phyloP scores from a whole-genome alignment of 495 filamentous ascomycete genomes.

The Trichoderma reesei region DNA sequence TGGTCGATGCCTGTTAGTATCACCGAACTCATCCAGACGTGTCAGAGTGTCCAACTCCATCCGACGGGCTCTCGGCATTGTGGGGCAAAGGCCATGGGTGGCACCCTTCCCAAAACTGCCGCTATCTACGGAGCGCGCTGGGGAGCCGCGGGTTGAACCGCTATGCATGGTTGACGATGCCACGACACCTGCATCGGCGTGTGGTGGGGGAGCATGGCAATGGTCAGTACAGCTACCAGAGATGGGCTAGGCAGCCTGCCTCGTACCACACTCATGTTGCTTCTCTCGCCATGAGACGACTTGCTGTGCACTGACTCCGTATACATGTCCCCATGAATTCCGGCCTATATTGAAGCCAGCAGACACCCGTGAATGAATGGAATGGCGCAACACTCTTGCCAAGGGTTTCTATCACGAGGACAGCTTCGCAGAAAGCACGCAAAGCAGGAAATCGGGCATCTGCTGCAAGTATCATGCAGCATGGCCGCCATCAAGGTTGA shows the following conservation, averaged over 20 bases:
- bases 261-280: not conserved
- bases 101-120: not conserved
- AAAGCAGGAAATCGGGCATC: not conserved
- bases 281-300: no score
- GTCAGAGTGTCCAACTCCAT: not conserved
- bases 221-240: not conserved
- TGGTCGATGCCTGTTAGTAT: no score
- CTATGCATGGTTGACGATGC: constrained; percentile 8
- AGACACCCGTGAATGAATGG: not conserved
- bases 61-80: not conserved
- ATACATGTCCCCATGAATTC: not conserved
- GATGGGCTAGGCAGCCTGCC: not conserved
- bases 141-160: constrained; percentile 6
- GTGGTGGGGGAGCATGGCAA: not conserved
- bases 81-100: not conserved
- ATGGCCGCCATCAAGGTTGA: not conserved
- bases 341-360: not conserved
- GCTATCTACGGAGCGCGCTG: constrained; percentile 7
- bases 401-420: not conserved
- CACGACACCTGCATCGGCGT: constrained; percentile 1
- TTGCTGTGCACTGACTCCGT: no score
- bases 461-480: not conserved
- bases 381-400: no score
- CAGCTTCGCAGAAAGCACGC: not conserved
- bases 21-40: no score